Conservation (phyloP, 176 grass and related monocot species). For the Ampelocalamus luodianensis region DNA sequence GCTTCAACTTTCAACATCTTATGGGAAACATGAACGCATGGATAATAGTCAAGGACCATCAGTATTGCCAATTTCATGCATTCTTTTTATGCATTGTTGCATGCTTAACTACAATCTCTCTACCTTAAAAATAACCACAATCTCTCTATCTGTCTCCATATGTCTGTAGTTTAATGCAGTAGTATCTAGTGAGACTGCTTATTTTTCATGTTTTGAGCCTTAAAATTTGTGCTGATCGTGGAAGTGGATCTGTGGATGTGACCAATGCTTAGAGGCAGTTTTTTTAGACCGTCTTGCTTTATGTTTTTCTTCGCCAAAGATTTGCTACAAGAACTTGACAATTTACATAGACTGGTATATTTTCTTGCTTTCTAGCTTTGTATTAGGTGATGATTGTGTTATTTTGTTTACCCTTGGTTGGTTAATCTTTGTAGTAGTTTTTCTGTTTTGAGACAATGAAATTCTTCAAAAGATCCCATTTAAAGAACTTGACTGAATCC, state of each 20-base stretch:
- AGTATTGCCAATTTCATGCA: background rate
- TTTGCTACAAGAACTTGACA: constrained; percentile 9
- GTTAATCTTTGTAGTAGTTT: background rate
- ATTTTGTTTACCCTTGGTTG: background rate
- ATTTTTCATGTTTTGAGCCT: background rate
- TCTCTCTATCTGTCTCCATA: background rate
- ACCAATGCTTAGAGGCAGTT: background rate
- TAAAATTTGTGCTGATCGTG: background rate
- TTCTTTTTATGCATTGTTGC: background rate
- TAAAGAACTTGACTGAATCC: background rate
- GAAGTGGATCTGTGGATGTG: background rate
- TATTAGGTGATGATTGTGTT: background rate
- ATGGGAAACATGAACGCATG: background rate
- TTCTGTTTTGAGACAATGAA: background rate
- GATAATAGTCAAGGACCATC: background rate
- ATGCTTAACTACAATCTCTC: background rate
- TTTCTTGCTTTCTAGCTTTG: background rate
- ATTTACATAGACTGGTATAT: background rate
- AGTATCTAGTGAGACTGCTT: background rate
- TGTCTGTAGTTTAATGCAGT: background rate
- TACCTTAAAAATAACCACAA: background rate
- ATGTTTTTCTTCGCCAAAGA: too few species aligned
- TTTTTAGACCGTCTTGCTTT: too few species aligned
- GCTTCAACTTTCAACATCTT: background rate
- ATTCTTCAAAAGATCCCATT: background rate